These are phyloP conservation scores for Trichothecium sympodiale DNA, from an alignment of 2,329 filamentous ascomycete species.

Conservation along the genomic window DNA sequence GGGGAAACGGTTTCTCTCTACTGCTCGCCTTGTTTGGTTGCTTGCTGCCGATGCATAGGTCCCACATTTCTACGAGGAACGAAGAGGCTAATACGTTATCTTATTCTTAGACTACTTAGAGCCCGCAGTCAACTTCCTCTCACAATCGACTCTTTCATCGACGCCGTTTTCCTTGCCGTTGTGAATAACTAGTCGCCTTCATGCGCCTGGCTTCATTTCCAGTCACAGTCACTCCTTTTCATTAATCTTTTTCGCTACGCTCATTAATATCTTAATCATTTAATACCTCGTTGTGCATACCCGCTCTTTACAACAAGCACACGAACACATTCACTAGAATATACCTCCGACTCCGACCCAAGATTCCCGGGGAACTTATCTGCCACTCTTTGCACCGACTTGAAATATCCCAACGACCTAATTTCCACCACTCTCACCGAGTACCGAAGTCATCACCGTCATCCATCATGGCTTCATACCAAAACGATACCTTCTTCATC, in stretches of 20 bases:
- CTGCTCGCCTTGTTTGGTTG: too few species aligned
- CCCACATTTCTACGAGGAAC: slow-evolving; percentile 2
- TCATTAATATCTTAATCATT: slow-evolving; percentile 50
- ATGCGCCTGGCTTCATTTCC: slow-evolving; percentile 34
- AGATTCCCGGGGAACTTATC: slow-evolving; percentile 43
- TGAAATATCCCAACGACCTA: slow-evolving; percentile 10
- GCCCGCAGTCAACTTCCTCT: slow-evolving; percentile 32
- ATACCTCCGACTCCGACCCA: slow-evolving; percentile 21
- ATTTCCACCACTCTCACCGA: slow-evolving; percentile 14
- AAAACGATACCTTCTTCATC: slow-evolving; percentile 39
- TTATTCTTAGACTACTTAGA: slow-evolving; percentile 27
- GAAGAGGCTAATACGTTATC: slow-evolving; percentile 15
- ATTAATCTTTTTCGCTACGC: slow-evolving; percentile 35
- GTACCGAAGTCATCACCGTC: slow-evolving; percentile 9
- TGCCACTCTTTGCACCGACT: slow-evolving; percentile 30
- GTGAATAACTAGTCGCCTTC: slow-evolving; percentile 18
- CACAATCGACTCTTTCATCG: slow-evolving; percentile 31
- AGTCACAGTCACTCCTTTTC: slow-evolving; percentile 48
- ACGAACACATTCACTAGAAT: slow-evolving; percentile 22
- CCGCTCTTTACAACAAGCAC: slow-evolving; percentile 19
- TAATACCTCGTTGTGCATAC: slow-evolving; percentile 30
- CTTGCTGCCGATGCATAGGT: too few species aligned
- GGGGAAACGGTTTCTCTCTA: slow-evolving; percentile 2
- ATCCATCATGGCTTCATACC: slow-evolving; percentile 35
- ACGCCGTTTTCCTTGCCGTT: slow-evolving; percentile 25